phyloP scores from a whole-genome alignment of 768 basidiomycete species.

The Candolleomyces aberdarensis region DNA sequence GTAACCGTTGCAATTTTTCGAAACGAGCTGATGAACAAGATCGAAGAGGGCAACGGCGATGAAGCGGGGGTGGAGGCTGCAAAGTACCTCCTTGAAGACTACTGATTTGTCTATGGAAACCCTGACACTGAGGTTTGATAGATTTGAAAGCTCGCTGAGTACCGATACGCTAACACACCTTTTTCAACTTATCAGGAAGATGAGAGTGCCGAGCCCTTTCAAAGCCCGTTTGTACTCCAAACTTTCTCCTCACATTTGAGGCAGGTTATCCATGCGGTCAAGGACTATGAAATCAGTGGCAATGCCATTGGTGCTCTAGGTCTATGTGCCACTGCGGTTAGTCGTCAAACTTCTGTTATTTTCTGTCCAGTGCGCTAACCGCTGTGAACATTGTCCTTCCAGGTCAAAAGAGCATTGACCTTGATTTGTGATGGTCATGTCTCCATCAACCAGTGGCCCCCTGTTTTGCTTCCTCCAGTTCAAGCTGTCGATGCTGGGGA shows the following conservation, averaged over 20 bases:
- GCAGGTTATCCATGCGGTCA: background rate
- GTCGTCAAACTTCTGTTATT: too few relatives aligned
- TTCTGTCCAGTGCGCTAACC: background rate
- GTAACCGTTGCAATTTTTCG: background rate
- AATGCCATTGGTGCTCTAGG: background rate
- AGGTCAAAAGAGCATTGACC: background rate
- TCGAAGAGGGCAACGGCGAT: background rate
- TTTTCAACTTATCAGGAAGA: background rate
- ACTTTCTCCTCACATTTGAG: background rate
- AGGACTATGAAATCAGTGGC: background rate
- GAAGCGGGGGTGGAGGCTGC: background rate
- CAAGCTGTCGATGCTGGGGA: too few relatives aligned
- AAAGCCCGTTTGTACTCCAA: background rate
- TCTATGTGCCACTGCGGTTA: background rate
- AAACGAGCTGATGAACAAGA: background rate
- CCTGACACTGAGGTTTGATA: conserved; percentile 1
- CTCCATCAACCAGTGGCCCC: background rate
- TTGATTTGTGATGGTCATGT: background rate
- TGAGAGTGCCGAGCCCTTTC: background rate
- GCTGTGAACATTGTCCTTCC: too few relatives aligned
- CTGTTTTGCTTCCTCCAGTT: background rate
- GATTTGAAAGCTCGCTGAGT: background rate
- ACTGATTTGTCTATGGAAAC: background rate
- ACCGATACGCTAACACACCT: background rate
- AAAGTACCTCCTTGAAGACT: background rate